Conservation (phyloP, 164 flowering plant genomes). For the Piper longum region DNA sequence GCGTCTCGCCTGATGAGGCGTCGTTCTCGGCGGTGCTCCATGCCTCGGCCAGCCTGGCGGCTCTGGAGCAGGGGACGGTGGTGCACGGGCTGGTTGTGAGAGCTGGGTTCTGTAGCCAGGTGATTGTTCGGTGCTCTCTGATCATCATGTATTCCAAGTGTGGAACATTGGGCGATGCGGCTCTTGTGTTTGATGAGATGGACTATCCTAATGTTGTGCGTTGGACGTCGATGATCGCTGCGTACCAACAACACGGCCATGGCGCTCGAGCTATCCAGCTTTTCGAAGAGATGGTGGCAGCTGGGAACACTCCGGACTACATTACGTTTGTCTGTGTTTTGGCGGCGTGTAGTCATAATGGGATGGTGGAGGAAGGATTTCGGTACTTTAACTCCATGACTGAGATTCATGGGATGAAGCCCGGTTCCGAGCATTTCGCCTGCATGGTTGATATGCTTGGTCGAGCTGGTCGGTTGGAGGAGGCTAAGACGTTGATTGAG, state of each 20-base stretch:
- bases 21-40: conserved; percentile 25
- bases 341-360: conserved; percentile 54
- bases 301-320: conserved; percentile 36
- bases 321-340: conserved; percentile 49
- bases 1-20: conserved; percentile 25
- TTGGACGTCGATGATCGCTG: conserved; percentile 57
- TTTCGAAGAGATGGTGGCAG: conserved; percentile 37
- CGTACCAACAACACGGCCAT: conserved; percentile 46
- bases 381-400: conserved; percentile 39
- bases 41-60: conserved; percentile 40
- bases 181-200: conserved; percentile 28
- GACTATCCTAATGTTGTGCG: conserved; percentile 32
- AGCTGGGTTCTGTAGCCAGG: conserved; percentile 26
- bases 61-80: conserved; percentile 31
- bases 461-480: conserved; percentile 43
- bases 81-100: conserved; percentile 40
- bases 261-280: conserved; percentile 31
- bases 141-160: conserved; percentile 54
- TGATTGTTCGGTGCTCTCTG: conserved; percentile 31
- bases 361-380: conserved; percentile 39
- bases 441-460: conserved; percentile 67
- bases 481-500: conserved; percentile 40
- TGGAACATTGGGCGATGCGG: conserved; percentile 36
- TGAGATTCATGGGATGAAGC: conserved; percentile 19
- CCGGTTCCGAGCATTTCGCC: conserved; percentile 53